Conservation (phyloP, 2,329 filamentous ascomycete genomes). For the Emergomyces africanus region DNA sequence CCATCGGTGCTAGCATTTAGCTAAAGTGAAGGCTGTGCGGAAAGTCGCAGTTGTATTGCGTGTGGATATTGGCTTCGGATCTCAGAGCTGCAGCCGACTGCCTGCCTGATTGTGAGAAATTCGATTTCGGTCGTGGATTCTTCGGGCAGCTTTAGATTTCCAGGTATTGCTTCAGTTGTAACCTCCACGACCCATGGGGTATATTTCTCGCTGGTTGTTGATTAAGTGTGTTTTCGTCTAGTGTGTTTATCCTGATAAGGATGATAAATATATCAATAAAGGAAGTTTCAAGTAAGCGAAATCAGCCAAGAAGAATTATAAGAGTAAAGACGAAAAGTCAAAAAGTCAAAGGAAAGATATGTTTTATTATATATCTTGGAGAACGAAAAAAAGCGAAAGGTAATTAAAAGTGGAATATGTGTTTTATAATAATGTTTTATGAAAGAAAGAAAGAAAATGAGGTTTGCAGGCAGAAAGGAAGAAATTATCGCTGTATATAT, state of each 20-base stretch:
- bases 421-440: neutral
- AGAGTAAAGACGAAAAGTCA: neutral
- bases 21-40: neutral
- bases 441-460: neutral
- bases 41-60: neutral
- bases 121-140: neutral
- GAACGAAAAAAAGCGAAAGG: slow-evolving; percentile 1
- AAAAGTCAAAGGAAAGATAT: neutral
- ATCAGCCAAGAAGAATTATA: neutral
- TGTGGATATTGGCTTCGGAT: neutral
- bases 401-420: neutral
- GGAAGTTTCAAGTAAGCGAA: neutral
- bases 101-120: neutral
- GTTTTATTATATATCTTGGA: neutral
- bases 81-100: neutral
- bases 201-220: neutral
- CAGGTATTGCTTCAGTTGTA: neutral
- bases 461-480: neutral
- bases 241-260: neutral
- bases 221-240: neutral
- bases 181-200: slow-evolving; percentile 3
- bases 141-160: neutral
- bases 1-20: slow-evolving; percentile 17
- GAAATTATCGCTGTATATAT: neutral
- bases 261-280: neutral